Conservation (phyloP, 495 filamentous ascomycete genomes). For the Talaromyces adpressus region DNA sequence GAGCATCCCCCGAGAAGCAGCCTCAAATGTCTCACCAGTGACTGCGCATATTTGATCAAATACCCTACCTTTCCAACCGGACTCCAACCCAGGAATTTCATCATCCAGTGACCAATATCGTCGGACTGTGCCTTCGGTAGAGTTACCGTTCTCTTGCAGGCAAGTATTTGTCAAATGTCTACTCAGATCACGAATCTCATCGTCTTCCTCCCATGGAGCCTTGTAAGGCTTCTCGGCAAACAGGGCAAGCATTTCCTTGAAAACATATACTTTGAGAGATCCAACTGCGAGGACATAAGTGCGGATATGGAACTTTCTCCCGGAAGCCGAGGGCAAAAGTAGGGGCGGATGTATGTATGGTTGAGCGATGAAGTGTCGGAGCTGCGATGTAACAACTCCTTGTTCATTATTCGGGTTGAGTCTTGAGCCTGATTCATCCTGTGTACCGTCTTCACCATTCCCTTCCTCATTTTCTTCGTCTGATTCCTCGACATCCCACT, state of each 20-base stretch:
- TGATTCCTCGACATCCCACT: slow-evolving; percentile 67
- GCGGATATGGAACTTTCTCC: slow-evolving; percentile 89
- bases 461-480: slow-evolving; percentile 31
- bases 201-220: slow-evolving; percentile 33
- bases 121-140: slow-evolving; percentile 53
- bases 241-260: slow-evolving; percentile 82
- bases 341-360: slow-evolving; percentile 92
- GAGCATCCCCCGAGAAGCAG: slow-evolving; percentile 72
- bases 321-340: slow-evolving; percentile 54
- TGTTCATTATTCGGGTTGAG: slow-evolving; percentile 14
- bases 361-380: slow-evolving; percentile 93
- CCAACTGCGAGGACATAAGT: slow-evolving; percentile 82
- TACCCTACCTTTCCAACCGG: slow-evolving; percentile 50
- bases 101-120: slow-evolving; percentile 63
- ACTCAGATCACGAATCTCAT: slow-evolving; percentile 47
- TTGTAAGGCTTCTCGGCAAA: slow-evolving; percentile 71
- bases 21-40: slow-evolving; percentile 73
- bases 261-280: slow-evolving; percentile 75
- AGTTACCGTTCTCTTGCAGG: slow-evolving; percentile 57
- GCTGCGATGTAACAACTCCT: slow-evolving; percentile 75
- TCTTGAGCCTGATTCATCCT: slow-evolving; percentile 12
- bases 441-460: slow-evolving; percentile 18
- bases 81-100: slow-evolving; percentile 16
- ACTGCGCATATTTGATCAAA: slow-evolving; percentile 65
- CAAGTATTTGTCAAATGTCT: slow-evolving; percentile 92